Base-by-base conservation (phyloP, 2,329 filamentous ascomycete genomes). In the Hypoxylon sp. region DNA sequence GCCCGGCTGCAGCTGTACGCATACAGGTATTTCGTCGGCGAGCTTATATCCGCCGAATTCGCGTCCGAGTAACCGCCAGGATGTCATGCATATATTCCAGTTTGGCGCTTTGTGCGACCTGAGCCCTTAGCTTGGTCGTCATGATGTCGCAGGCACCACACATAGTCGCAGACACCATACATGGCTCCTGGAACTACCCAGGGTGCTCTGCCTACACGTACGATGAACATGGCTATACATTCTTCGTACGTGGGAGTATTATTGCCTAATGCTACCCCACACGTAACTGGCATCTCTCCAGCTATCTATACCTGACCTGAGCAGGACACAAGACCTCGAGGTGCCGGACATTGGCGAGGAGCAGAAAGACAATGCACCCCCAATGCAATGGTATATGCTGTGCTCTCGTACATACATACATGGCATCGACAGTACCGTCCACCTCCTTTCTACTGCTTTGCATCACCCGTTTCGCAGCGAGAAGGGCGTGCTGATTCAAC, bases 301-400 rank as follows among this genome's bases (percentile, higher is more conserved):
- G 42, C 42, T 57, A 38, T 47, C 21, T n/a, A n/a, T n/a, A n/a
- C n/a, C n/a, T n/a, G n/a, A n/a, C n/a, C n/a, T 26, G 45, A 38
- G 41, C 27, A 43, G 41, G 35, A 26, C 45, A 54, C 35, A 48
- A 57, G 40, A 43, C 35, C 33, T 45, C 49, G 40, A 51, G 41
- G 47, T 55, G 38, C 47, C 41, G 53, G 41, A 40, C 33, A 48
- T 42, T 42, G 37, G n/a, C n/a, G n/a, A n/a, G n/a, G n/a, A n/a
- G n/a, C 38, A 45, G 47, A 35, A 27, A 55, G 43, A 46, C 33
- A 56, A 17, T 38, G 11, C 48, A 52, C 37, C 57, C 46, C 48
- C n/a, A n/a, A n/a, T n/a, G n/a, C n/a, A n/a, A n/a, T n/a, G 41
- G 48, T 48, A 56, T 62, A 64, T 62, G 61, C 46, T 41, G 61